These are phyloP conservation scores for Aspergillus tamarii DNA, from an alignment of 2,329 filamentous ascomycete genomes.

Conservation along the genomic window DNA sequence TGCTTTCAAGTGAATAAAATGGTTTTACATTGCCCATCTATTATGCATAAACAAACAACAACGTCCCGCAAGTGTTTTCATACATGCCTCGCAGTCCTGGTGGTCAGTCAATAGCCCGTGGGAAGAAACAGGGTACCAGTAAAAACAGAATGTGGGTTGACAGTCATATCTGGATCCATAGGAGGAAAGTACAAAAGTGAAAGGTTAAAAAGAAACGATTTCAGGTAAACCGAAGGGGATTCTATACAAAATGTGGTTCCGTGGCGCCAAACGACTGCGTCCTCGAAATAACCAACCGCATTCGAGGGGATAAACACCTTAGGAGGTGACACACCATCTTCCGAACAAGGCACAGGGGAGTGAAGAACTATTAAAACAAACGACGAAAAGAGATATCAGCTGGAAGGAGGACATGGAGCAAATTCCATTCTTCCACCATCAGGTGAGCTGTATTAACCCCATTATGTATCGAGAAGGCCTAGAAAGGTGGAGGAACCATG, in stretches of 20 bases:
- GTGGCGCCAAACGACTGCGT: constrained; percentile 42
- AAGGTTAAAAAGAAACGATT: constrained; percentile 14
- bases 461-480: constrained; percentile 28
- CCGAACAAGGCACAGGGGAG: constrained; percentile 35
- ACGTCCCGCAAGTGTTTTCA: constrained; percentile 32
- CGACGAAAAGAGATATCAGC: constrained; percentile 35
- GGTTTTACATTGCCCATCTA: constrained; percentile 47
- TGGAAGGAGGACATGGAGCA: constrained; percentile 19
- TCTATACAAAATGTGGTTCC: constrained; percentile 46
- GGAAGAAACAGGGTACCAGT: constrained; percentile 26
- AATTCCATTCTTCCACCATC: constrained; percentile 12
- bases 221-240: constrained; percentile 29
- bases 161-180: constrained; percentile 31
- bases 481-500: constrained; percentile 55
- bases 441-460: constrained; percentile 20
- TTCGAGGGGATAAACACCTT: constrained; percentile 33
- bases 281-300: constrained; percentile 38
- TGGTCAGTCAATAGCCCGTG: constrained; percentile 30
- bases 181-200: constrained; percentile 25
- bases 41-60: constrained; percentile 38
- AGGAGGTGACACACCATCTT: constrained; percentile 37
- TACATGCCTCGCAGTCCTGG: constrained; percentile 28
- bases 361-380: constrained; percentile 52
- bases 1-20: constrained; percentile 15
- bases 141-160: constrained; percentile 31